phyloP scores from a whole-genome alignment of 2,329 filamentous ascomycete genomes.

The Didymella lethalis region DNA sequence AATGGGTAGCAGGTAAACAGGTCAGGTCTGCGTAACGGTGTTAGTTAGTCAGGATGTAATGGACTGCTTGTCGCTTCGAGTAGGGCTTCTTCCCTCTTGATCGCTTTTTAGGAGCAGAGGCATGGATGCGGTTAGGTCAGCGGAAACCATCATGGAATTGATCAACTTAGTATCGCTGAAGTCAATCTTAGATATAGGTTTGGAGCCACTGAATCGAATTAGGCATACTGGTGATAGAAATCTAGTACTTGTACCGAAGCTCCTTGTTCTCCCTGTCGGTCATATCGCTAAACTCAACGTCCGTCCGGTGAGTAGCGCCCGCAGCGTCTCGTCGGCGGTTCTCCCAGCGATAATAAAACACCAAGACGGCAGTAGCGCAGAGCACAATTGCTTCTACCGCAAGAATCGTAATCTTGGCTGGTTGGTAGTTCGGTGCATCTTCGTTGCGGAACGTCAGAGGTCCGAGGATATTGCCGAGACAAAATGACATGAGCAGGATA shows the following conservation, averaged over 20 bases:
- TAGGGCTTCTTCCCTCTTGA: too few relatives aligned
- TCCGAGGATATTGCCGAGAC: conserved; percentile 52
- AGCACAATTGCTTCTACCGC: conserved; percentile 41
- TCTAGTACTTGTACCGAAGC: conserved; percentile 28
- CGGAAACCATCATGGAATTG: neutral
- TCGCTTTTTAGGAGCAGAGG: too few relatives aligned
- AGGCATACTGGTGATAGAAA: neutral
- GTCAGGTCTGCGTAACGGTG: too few relatives aligned
- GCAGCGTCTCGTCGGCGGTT: conserved; percentile 42
- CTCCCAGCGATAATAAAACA: conserved; percentile 39
- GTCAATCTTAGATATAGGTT: neutral
- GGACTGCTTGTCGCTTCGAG: too few relatives aligned
- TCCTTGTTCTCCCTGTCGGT: conserved; percentile 47
- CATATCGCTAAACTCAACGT: conserved; percentile 49
- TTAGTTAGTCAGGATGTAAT: too few relatives aligned
- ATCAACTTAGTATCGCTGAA: neutral
- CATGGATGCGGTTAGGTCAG: too few relatives aligned
- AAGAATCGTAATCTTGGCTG: conserved; percentile 57
- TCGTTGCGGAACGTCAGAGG: conserved; percentile 52
- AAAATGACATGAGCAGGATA: conserved; percentile 54
- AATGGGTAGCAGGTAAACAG: too few relatives aligned
- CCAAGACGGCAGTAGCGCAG: conserved; percentile 50
- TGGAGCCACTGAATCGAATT: neutral
- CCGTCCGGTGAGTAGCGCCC: conserved; percentile 21
- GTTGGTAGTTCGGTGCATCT: conserved; percentile 47